phyloP scores from a whole-genome alignment of 1,284 basidiomycete species.

The Ceratorhiza oryzae-sativae region DNA sequence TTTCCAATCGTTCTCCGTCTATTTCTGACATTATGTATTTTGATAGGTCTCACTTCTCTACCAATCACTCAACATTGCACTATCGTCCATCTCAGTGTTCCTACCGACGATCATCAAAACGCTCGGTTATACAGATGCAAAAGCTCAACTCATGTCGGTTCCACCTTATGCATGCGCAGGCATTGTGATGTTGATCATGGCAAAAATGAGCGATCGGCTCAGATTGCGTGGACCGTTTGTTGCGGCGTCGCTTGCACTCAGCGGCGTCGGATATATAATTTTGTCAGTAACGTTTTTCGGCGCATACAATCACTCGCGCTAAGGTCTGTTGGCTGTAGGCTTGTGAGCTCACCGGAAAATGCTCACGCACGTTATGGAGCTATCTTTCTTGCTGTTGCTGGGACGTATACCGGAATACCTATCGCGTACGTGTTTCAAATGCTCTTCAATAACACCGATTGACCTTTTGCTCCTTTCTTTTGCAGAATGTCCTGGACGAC shows the following conservation, averaged over 20 bases:
- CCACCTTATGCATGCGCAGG: slow-evolving; percentile 55
- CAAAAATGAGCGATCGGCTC: slow-evolving; percentile 51
- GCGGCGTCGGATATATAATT: slow-evolving; percentile 53
- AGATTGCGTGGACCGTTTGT: slow-evolving; percentile 51
- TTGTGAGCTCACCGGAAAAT: slow-evolving; percentile 50
- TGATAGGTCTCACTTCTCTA: slow-evolving; percentile 38
- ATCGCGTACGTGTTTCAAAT: not conserved
- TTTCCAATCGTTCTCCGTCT: not conserved
- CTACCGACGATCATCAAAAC: slow-evolving; percentile 43
- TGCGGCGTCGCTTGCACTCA: slow-evolving; percentile 51
- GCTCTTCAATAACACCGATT: slow-evolving; percentile 46
- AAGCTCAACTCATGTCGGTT: slow-evolving; percentile 56
- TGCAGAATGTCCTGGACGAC: slow-evolving; percentile 49
- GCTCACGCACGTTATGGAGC: slow-evolving; percentile 31
- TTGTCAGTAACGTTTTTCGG: slow-evolving; percentile 42
- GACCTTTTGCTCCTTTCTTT: slow-evolving; percentile 48
- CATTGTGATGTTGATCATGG: slow-evolving; percentile 54
- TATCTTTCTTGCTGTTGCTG: slow-evolving; percentile 1
- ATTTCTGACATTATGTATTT: not conserved
- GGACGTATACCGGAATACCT: slow-evolving; percentile 7
- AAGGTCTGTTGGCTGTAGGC: not conserved
- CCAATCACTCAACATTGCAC: slow-evolving; percentile 37
- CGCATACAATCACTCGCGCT: slow-evolving; percentile 44
- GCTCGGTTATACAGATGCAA: slow-evolving; percentile 53
- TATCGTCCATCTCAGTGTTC: slow-evolving; percentile 31